These are phyloP conservation scores for Mycosphaerella sp. DNA, from an alignment of 2,329 filamentous ascomycete species.

Conservation along the genomic window DNA sequence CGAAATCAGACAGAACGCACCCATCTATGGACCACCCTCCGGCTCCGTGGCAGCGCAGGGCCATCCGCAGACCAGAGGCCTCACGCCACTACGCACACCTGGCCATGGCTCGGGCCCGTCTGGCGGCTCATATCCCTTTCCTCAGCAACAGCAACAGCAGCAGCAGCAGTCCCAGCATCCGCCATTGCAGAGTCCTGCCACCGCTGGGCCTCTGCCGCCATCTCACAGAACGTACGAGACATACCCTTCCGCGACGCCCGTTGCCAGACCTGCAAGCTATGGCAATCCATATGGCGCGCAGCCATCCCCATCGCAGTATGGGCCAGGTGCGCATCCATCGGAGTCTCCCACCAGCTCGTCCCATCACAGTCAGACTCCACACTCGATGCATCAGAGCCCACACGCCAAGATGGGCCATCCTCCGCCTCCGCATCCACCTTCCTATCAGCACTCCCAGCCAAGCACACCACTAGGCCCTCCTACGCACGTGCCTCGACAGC, in stretches of 20 bases:
- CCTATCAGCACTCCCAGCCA: slow-evolving; percentile 41
- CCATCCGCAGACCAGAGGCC: slow-evolving; percentile 21
- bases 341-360: slow-evolving; percentile 33
- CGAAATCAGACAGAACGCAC: slow-evolving; percentile 16
- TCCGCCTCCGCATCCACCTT: slow-evolving; percentile 27
- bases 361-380: slow-evolving; percentile 30
- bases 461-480: slow-evolving; percentile 47
- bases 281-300: slow-evolving; percentile 19
- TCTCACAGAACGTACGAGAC: slow-evolving; percentile 20
- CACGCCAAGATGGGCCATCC: slow-evolving; percentile 21
- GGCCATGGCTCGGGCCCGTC: slow-evolving; percentile 13
- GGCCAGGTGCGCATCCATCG: slow-evolving; percentile 18
- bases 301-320: slow-evolving; percentile 26
- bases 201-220: slow-evolving; percentile 21
- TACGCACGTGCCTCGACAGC: slow-evolving; percentile 27
- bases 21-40: slow-evolving; percentile 21
- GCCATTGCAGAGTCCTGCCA: slow-evolving; percentile 29
- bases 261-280: slow-evolving; percentile 25
- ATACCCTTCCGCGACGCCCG: slow-evolving; percentile 27
- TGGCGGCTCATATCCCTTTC: slow-evolving; percentile 24
- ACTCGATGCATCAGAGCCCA: slow-evolving; percentile 31
- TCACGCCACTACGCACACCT: slow-evolving; percentile 30
- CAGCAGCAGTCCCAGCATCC: slow-evolving; percentile 15
- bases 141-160: slow-evolving; percentile 23
- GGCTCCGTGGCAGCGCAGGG: slow-evolving; percentile 18